Percentiles rank a stretch among this genome's conserved stretches.
Conservation (phyloP, 2,329 filamentous ascomycete genomes). For the Tolypocladium pustulatum region DNA sequence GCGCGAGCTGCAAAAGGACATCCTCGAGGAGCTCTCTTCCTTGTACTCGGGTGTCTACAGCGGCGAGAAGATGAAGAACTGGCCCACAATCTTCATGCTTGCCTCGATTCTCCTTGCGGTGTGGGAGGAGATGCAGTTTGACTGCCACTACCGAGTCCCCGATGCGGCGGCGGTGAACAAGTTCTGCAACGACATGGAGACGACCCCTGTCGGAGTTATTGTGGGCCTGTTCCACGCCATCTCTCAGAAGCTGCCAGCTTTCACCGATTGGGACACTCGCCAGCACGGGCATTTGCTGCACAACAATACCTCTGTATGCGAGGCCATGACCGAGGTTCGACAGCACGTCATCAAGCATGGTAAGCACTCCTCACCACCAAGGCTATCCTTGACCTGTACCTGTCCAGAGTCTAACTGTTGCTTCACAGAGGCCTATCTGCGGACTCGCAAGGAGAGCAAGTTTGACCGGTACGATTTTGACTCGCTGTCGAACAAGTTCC, state of each 20-base stretch:
- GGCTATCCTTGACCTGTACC: not conserved
- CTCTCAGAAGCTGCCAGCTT: conserved; percentile 86
- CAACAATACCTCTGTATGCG: conserved; percentile 85
- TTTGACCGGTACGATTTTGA: conserved; percentile 93
- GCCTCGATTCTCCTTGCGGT: conserved; percentile 86
- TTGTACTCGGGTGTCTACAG: conserved; percentile 98
- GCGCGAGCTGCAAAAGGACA: conserved; percentile 93
- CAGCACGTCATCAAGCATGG: conserved; percentile 89
- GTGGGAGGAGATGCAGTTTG: conserved; percentile 98
- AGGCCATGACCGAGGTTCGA: conserved; percentile 92
- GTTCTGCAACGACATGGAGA: conserved; percentile 96
- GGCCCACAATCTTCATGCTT: conserved; percentile 97
- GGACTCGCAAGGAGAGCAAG: conserved; percentile 65
- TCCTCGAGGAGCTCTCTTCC: conserved; percentile 82
- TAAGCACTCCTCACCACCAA: conserved; percentile 26
- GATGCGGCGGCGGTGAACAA: conserved; percentile 78
- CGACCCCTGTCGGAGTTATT: conserved; percentile 88
- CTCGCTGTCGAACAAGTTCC: conserved; percentile 91
- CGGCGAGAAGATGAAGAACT: conserved; percentile 95
- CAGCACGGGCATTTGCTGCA: conserved; percentile 86
- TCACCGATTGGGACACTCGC: conserved; percentile 87
- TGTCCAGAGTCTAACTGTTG: conserved; percentile 9
- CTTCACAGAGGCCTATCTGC: conserved; percentile 71
- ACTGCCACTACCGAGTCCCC: conserved; percentile 89
- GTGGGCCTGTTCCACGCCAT: conserved; percentile 96